Percentiles rank a stretch among this genome's conserved stretches.
Conservation (phyloP, 1,284 basidiomycete genomes). For the Sporisorium iseilematis-ciliati region DNA sequence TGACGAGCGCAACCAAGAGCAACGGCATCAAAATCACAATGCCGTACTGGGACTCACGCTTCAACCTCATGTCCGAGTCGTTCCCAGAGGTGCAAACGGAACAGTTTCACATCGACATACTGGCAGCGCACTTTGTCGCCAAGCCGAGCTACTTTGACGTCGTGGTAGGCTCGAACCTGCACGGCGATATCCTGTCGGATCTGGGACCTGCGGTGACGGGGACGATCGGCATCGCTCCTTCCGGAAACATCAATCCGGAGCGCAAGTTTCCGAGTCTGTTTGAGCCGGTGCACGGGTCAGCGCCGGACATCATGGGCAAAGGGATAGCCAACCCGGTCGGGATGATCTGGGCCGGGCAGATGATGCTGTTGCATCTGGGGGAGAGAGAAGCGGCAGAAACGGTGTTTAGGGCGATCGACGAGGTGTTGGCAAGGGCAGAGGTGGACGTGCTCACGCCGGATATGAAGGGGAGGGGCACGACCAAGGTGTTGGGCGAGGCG, state of each 20-base stretch:
- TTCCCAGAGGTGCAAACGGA: constrained; percentile 73
- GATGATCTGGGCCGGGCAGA: constrained; percentile 76
- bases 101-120: constrained; percentile 72
- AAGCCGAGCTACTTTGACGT: constrained; percentile 74
- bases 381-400: constrained; percentile 73
- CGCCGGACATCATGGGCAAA: constrained; percentile 44
- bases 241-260: constrained; percentile 75
- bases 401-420: constrained; percentile 74
- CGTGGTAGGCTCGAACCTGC: constrained; percentile 75
- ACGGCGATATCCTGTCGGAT: constrained; percentile 75
- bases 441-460: constrained; percentile 37
- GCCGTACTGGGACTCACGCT: constrained; percentile 70
- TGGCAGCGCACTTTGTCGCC: constrained; percentile 73
- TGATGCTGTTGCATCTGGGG: constrained; percentile 75
- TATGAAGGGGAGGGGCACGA: constrained; percentile 47
- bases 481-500: constrained; percentile 41
- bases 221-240: constrained; percentile 76
- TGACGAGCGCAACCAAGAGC: constrained; percentile 73
- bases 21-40: constrained; percentile 64
- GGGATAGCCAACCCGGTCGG: constrained; percentile 70
- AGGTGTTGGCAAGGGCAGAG: constrained; percentile 54
- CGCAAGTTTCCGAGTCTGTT: constrained; percentile 72
- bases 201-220: constrained; percentile 75
- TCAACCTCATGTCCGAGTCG: constrained; percentile 73
- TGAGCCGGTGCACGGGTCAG: constrained; percentile 70